These are phyloP conservation scores for Cryptomeria japonica DNA, from an alignment of 75 land plant genomes.

Conservation along the genomic window DNA sequence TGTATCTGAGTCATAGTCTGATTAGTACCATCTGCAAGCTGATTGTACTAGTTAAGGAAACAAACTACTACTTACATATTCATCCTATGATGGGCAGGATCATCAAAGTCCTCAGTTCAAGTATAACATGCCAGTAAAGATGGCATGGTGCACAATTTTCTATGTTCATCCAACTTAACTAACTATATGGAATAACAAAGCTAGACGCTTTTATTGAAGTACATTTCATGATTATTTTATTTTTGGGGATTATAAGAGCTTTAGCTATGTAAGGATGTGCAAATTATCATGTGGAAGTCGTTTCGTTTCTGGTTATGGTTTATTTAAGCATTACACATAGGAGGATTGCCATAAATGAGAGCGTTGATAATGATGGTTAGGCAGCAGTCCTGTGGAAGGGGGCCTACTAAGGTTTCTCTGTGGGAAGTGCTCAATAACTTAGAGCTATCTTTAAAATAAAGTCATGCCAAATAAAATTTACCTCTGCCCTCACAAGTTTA, in stretches of 20 bases:
- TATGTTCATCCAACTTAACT: background rate
- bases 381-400: background rate
- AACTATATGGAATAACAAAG: background rate
- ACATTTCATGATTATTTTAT: background rate
- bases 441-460: background rate
- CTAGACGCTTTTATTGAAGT: background rate
- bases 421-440: background rate
- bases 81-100: background rate
- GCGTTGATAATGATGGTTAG: background rate
- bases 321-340: background rate
- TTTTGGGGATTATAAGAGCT: background rate
- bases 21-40: background rate
- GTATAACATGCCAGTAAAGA: background rate
- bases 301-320: background rate
- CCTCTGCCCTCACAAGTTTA: background rate
- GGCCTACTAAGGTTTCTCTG: background rate
- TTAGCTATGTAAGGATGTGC: background rate
- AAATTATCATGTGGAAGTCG: background rate
- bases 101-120: background rate
- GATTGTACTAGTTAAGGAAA: background rate
- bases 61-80: background rate
- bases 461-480: background rate
- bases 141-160: background rate
- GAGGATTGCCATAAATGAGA: background rate
- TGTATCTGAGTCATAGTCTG: background rate